Evolutionary conservation across 306 rosid genomes (phyloP).

Genomic region (Adenanthera pavonina): DNA sequence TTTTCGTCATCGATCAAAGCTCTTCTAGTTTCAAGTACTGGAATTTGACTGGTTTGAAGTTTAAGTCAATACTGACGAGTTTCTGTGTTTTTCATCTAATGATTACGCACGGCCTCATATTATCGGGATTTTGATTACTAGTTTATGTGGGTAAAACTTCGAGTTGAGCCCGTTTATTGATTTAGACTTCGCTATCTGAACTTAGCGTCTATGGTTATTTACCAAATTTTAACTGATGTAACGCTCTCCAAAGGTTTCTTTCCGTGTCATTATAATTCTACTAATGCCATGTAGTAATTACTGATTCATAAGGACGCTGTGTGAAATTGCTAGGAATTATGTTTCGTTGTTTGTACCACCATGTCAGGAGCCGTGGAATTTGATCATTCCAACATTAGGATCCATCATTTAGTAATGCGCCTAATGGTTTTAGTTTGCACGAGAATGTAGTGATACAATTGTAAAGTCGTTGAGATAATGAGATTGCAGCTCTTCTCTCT

Average conservation of each 20-base stretch:
- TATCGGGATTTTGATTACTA: background rate
- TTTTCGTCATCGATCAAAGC: background rate
- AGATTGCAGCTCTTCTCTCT: background rate
- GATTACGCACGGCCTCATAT: background rate
- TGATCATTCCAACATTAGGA: background rate
- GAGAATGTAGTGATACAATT: slow-evolving; percentile 11
- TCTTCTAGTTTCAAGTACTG: background rate
- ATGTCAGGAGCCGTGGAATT: background rate
- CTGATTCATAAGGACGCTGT: background rate
- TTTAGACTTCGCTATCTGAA: background rate
- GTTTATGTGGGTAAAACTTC: background rate
- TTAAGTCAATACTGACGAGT: background rate
- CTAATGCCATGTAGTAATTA: background rate
- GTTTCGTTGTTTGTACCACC: background rate
- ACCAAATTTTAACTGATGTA: background rate
- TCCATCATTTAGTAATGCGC: background rate
- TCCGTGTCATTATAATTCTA: background rate
- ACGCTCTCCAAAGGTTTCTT: background rate
- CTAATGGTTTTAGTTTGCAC: slow-evolving; percentile 1
- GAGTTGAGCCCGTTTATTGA: background rate
- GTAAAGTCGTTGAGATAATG: slow-evolving; percentile 1
- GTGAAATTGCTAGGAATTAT: slow-evolving; percentile 6
- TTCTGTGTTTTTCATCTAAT: background rate
- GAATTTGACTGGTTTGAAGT: background rate
- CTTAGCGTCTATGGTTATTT: background rate